Conservation (phyloP, 148 eudicot genomes). For the Persicaria maculosa region DNA sequence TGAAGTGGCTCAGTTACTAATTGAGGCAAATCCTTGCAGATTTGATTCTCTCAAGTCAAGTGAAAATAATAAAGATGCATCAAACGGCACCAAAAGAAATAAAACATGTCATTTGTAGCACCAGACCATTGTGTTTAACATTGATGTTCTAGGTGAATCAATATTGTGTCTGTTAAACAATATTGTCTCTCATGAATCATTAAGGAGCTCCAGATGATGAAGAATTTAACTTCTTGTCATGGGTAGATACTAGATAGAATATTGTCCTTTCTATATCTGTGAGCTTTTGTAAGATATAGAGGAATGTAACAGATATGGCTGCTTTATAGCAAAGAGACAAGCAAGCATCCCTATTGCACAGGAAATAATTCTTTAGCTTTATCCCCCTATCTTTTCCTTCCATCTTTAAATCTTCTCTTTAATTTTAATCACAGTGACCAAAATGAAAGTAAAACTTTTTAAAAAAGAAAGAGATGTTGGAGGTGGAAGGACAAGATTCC, state of each 20-base stretch:
- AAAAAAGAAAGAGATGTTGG: conserved; percentile 20
- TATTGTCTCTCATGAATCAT: not conserved
- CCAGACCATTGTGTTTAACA: conserved; percentile 1
- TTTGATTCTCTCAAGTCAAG: conserved; percentile 50
- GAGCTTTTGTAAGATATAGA: conserved; percentile 53
- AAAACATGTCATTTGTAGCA: conserved; percentile 11
- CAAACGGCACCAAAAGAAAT: conserved; percentile 27
- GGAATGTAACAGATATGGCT: conserved; percentile 36
- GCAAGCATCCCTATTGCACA: conserved; percentile 48
- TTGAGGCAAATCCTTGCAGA: conserved; percentile 68
- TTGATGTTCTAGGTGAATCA: not conserved
- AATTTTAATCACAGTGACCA: conserved; percentile 30
- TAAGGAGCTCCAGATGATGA: conserved; percentile 3
- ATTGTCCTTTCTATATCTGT: conserved; percentile 30
- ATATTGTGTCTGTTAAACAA: conserved; percentile 1
- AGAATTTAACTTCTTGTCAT: conserved; percentile 20
- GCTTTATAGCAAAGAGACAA: conserved; percentile 42
- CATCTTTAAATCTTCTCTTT: conserved; percentile 23
- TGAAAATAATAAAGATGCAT: conserved; percentile 39
- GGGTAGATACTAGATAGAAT: conserved; percentile 32
- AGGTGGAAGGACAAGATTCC: conserved; percentile 33
- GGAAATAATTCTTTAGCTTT: conserved; percentile 44
- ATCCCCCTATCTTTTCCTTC: conserved; percentile 22
- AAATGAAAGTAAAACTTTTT: conserved; percentile 30
- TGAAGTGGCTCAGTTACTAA: conserved; percentile 67